Base-by-base conservation (phyloP, 225 moss, liverwort and hornwort species). In the Bryum argenteum region DNA sequence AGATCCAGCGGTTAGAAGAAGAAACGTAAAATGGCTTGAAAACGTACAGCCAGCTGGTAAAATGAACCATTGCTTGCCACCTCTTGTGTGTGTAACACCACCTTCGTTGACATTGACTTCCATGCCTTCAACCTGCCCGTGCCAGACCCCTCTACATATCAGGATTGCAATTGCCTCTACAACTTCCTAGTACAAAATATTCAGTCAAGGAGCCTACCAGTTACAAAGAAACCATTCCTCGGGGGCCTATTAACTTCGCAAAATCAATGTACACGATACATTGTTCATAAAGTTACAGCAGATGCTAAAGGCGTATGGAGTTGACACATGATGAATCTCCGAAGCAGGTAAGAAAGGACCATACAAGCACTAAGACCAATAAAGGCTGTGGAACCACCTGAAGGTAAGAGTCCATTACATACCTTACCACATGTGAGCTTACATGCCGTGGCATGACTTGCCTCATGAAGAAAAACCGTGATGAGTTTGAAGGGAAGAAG, bases 31-130 rank as follows among this genome's bases (percentile, higher is more conserved):
- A 53, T 72, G 41, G 68, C 51, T 55, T 33, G 39, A 45, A 33
- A 73, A 75, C 91, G 80, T 89, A 96, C 96, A 98, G 82, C 98
- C 98, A 71, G 98, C 98, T 45, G 98, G 98, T 84, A 98, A 78
- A 79, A 98, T 98, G 80, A 87, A 88, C 90, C 98, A 98, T 72
- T 92, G 87, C 66, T 75, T 74, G 71, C 98, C 98, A 44, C 98
- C 98, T 33, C 91, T 67, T 48, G 98, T 94, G 70, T 82, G 98
- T 60, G 98, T 98, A 42, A 94, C 92, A 70, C 98, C 98, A 77
- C 98, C 98, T 87, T 98, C 98, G 73, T 98, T 83, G 45, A 81
- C 77, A 71, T 92, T 91, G 33, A 94, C 98, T 83, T 94, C 92
- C 85, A 98, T 98, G 81, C 98, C 94, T 77, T 94, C 94, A 65